Conservation (phyloP, 352 stramenopile species). For the Phytopythium helicoides region DNA sequence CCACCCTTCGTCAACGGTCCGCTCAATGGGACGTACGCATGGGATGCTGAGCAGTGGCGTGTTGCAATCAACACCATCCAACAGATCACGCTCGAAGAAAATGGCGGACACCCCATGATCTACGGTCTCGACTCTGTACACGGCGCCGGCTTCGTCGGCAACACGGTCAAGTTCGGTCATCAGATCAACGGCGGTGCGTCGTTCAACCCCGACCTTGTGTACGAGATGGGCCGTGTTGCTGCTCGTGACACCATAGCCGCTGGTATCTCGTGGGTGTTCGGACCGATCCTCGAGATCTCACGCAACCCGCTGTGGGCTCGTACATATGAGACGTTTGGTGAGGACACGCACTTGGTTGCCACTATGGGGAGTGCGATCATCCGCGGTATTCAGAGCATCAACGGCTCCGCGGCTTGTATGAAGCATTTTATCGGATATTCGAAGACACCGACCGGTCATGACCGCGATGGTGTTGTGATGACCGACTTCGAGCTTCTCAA, state of each 20-base stretch:
- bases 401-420: conserved; percentile 67
- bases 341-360: conserved; percentile 76
- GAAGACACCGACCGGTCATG: conserved; percentile 68
- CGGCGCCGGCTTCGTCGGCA: conserved; percentile 85
- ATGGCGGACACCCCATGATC: conserved; percentile 55
- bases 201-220: conserved; percentile 77
- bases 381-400: conserved; percentile 65
- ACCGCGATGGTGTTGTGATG: conserved; percentile 68
- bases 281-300: conserved; percentile 74
- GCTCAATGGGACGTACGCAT: conserved; percentile 25
- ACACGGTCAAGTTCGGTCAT: conserved; percentile 77
- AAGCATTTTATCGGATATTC: conserved; percentile 87
- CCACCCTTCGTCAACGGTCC: too few relatives aligned
- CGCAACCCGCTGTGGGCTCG: conserved; percentile 83
- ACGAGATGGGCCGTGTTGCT: conserved; percentile 57
- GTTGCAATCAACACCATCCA: conserved; percentile 65
- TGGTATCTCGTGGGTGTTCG: conserved; percentile 88
- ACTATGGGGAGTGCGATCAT: conserved; percentile 66
- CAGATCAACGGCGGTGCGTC: conserved; percentile 85
- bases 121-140: conserved; percentile 89
- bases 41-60: conserved; percentile 63
- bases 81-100: conserved; percentile 59
- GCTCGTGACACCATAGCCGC: conserved; percentile 77
- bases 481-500: conserved; percentile 69
- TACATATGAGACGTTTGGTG: conserved; percentile 92